phyloP scores from a whole-genome alignment of 1,139 yeast genomes.

The Protomyces lactucae-debilis region DNA sequence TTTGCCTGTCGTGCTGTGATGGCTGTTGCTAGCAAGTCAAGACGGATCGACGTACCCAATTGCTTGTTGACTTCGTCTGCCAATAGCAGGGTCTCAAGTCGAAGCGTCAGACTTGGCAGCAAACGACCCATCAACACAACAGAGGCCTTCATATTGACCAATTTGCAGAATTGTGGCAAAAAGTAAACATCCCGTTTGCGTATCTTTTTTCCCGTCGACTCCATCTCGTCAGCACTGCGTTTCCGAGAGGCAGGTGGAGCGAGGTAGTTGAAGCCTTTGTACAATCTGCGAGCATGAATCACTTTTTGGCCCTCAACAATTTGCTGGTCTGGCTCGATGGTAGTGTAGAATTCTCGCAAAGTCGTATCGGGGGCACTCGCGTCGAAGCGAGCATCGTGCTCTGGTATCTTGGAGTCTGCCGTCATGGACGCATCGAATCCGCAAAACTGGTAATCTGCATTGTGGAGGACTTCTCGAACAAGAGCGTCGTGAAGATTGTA shows the following conservation, averaged over 20 bases:
- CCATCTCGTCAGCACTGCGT: not conserved
- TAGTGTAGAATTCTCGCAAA: not conserved
- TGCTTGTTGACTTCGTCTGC: conserved; percentile 18
- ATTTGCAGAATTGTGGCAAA: not conserved
- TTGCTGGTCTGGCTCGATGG: not conserved
- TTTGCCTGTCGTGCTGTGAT: conserved; percentile 22
- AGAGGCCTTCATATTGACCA: conserved; percentile 10
- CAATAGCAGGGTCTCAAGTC: conserved; percentile 24
- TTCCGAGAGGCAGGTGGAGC: not conserved
- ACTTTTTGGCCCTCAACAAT: not conserved
- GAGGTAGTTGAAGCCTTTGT: conserved; percentile 2
- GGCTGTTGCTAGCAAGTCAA: conserved; percentile 19
- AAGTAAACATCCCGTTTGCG: not conserved
- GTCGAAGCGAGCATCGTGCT: not conserved
- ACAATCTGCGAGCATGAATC: not conserved
- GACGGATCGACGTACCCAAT: conserved; percentile 2
- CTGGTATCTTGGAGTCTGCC: not conserved
- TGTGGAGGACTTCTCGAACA: not conserved
- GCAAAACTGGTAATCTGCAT: not conserved
- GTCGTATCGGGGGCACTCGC: not conserved
- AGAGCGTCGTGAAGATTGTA: not conserved
- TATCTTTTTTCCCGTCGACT: not conserved
- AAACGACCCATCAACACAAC: conserved; percentile 3
- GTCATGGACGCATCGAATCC: not conserved
- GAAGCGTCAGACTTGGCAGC: conserved; percentile 18